Conservation (phyloP, 257 asterid genomes). For the Thymus mandschuricus region DNA sequence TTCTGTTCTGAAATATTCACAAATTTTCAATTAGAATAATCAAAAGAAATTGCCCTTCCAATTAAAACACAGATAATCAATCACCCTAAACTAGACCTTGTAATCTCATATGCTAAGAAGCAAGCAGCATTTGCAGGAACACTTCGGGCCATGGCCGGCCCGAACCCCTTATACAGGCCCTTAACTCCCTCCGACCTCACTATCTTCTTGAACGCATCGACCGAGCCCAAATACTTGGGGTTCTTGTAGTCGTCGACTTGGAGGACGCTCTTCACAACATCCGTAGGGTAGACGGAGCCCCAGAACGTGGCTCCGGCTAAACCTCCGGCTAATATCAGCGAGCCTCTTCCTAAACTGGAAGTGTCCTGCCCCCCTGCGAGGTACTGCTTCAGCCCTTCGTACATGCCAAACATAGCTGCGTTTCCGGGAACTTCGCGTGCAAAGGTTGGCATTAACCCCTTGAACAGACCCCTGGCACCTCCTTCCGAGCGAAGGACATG, state of each 20-base stretch:
- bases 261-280: conserved; percentile 77
- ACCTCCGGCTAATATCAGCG: conserved; percentile 76
- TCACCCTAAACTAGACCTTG: conserved; percentile 76
- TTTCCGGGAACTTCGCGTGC: conserved; percentile 90
- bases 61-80: neutral
- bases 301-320: conserved; percentile 79
- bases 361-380: conserved; percentile 81
- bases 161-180: conserved; percentile 88
- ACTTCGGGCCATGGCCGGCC: conserved; percentile 88
- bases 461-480: conserved; percentile 74
- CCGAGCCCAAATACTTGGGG: conserved; percentile 68
- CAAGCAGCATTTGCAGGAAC: conserved; percentile 91
- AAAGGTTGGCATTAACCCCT: conserved; percentile 73
- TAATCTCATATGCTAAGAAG: conserved; percentile 84
- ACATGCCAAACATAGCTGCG: conserved; percentile 85
- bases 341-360: conserved; percentile 68
- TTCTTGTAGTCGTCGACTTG: conserved; percentile 86
- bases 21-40: conserved; percentile 2
- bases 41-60: neutral
- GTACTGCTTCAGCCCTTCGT: conserved; percentile 73
- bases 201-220: conserved; percentile 71
- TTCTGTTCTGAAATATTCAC: neutral
- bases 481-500: conserved; percentile 69
- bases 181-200: conserved; percentile 70
- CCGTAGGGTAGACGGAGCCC: conserved; percentile 74